Conservation (phyloP, 2,329 filamentous ascomycete species). For the Fusarium nygamai region DNA sequence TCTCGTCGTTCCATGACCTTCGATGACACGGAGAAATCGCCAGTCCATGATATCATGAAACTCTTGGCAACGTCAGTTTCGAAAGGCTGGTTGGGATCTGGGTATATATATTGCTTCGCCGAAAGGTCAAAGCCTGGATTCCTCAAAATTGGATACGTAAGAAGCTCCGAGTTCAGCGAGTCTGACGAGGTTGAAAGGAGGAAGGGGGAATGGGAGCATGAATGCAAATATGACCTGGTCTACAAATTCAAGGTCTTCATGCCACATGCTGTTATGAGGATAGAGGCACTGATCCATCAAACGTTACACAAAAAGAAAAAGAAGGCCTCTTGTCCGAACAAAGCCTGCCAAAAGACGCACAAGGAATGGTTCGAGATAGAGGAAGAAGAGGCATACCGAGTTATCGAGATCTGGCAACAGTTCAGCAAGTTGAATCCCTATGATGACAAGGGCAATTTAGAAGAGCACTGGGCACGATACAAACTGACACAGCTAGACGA, state of each 20-base stretch:
- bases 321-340: background rate
- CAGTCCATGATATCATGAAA: background rate
- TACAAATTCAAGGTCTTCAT: background rate
- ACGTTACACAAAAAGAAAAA: background rate
- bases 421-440: background rate
- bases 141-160: constrained; percentile 12
- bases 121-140: background rate
- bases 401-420: background rate
- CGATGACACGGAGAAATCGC: background rate
- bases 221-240: background rate
- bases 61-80: background rate
- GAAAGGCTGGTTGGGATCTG: background rate
- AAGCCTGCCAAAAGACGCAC: background rate
- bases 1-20: background rate
- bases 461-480: background rate
- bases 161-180: background rate
- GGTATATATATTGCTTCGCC: constrained; percentile 20
- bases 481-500: background rate
- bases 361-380: constrained; percentile 18
- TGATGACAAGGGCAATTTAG: background rate
- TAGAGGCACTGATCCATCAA: background rate
- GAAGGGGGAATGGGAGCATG: rapidly evolving
- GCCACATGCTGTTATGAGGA: background rate
- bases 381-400: background rate
- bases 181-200: background rate